Conservation (phyloP, 805 yeast species). For the Schwanniomyces sp. region DNA sequence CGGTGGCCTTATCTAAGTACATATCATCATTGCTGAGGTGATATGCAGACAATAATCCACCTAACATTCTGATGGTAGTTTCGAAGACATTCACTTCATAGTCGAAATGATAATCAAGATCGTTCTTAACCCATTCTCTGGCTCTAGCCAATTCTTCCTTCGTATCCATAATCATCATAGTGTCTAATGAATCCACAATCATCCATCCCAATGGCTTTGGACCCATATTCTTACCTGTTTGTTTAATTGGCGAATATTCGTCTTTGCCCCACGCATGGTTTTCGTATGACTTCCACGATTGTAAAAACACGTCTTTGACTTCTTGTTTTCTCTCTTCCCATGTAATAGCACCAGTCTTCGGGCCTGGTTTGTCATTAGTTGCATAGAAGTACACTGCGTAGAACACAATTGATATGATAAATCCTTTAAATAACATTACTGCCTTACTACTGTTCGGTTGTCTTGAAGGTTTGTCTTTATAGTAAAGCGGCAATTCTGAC, state of each 20-base stretch:
- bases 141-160: slow-evolving; percentile 63
- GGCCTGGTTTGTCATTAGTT: neutral
- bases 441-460: slow-evolving; percentile 1
- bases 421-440: slow-evolving; percentile 43
- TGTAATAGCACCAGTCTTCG: neutral
- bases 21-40: slow-evolving; percentile 68
- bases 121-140: slow-evolving; percentile 70
- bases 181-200: slow-evolving; percentile 83
- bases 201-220: slow-evolving; percentile 88
- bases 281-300: slow-evolving; percentile 77
- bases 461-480: slow-evolving; percentile 32
- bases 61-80: slow-evolving; percentile 92
- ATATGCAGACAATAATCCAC: slow-evolving; percentile 85
- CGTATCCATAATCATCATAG: slow-evolving; percentile 74
- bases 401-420: slow-evolving; percentile 38
- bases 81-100: slow-evolving; percentile 82
- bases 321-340: slow-evolving; percentile 55
- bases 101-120: slow-evolving; percentile 68
- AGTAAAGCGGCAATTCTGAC: slow-evolving; percentile 29
- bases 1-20: slow-evolving; percentile 75
- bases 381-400: slow-evolving; percentile 37
- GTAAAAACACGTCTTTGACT: slow-evolving; percentile 67
- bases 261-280: slow-evolving; percentile 84
- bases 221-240: slow-evolving; percentile 71
- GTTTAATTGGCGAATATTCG: slow-evolving; percentile 67